Percentiles rank a stretch among this genome's conserved stretches.
Conservation (phyloP, 352 stramenopile species). For the Phytopythium aichiense region DNA sequence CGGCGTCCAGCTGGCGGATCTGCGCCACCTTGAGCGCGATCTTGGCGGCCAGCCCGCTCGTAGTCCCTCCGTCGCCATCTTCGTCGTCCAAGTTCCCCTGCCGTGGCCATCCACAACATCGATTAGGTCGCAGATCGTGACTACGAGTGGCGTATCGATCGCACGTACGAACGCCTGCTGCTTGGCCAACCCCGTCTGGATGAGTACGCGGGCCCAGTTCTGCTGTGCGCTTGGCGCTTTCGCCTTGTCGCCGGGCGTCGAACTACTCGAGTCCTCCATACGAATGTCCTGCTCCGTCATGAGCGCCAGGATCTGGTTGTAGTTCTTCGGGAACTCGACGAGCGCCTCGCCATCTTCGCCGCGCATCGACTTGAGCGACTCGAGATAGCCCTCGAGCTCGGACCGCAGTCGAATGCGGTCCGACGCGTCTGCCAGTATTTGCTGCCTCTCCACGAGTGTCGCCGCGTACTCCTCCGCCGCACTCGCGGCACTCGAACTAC, state of each 20-base stretch:
- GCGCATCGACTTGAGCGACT: slow-evolving; percentile 24
- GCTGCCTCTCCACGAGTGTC: slow-evolving; percentile 8
- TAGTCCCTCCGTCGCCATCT: slow-evolving; percentile 19
- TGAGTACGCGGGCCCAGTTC: slow-evolving; percentile 59
- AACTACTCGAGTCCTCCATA: slow-evolving; percentile 13
- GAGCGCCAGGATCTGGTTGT: slow-evolving; percentile 54
- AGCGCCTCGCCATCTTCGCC: slow-evolving; percentile 48
- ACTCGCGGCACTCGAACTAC: not conserved
- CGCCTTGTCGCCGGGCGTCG: not conserved
- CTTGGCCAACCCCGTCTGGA: slow-evolving; percentile 56
- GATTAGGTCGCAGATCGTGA: not conserved
- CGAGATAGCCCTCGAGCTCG: slow-evolving; percentile 46
- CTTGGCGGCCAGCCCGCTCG: slow-evolving; percentile 37
- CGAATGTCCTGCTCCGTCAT: slow-evolving; percentile 58
- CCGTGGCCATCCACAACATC: not conserved
- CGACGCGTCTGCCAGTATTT: slow-evolving; percentile 25
- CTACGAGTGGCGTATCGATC: not conserved
- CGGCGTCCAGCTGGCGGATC: slow-evolving; percentile 51
- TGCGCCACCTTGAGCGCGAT: slow-evolving; percentile 72
- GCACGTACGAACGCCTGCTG: slow-evolving; percentile 58
- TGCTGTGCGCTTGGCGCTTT: slow-evolving; percentile 11
- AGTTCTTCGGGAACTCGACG: slow-evolving; percentile 59
- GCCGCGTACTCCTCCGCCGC: slow-evolving; percentile 25
- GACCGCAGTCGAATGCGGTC: slow-evolving; percentile 31
- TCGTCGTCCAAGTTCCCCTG: slow-evolving; percentile 47